phyloP scores from a whole-genome alignment of 805 yeast species.

The Cyberlindnera saturnus region DNA sequence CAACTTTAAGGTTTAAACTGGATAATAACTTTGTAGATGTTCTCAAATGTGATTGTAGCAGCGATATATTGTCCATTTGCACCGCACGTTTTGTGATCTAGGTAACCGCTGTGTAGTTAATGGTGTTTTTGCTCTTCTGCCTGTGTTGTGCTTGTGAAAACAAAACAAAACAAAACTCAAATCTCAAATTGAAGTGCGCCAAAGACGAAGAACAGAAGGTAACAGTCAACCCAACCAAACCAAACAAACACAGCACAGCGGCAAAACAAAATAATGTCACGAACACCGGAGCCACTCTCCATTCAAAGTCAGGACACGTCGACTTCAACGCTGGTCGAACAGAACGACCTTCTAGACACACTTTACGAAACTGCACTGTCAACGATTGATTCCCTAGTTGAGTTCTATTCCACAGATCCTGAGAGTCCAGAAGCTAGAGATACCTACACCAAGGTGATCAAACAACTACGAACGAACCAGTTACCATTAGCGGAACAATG shows the following conservation, averaged over 20 bases:
- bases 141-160: too few species aligned
- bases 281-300: not conserved
- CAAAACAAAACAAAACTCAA: too few species aligned
- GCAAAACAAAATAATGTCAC: not conserved
- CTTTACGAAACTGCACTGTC: conserved; percentile 5
- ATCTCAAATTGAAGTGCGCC: too few species aligned
- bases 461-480: conserved; percentile 2
- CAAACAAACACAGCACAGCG: conserved; percentile 17
- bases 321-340: conserved; percentile 1
- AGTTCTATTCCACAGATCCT: conserved; percentile 12
- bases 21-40: conserved; percentile 40
- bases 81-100: too few species aligned
- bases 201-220: not conserved
- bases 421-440: conserved; percentile 3
- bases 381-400: conserved; percentile 12
- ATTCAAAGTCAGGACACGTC: conserved; percentile 1
- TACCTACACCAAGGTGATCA: not conserved
- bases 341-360: conserved; percentile 9
- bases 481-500: conserved; percentile 3
- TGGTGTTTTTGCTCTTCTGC: too few species aligned
- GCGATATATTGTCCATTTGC: not conserved
- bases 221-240: not conserved
- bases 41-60: conserved; percentile 15
- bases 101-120: too few species aligned
- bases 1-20: conserved; percentile 55